Base-by-base conservation (phyloP, 768 basidiomycete genomes). In the Suillus ampliporus region DNA sequence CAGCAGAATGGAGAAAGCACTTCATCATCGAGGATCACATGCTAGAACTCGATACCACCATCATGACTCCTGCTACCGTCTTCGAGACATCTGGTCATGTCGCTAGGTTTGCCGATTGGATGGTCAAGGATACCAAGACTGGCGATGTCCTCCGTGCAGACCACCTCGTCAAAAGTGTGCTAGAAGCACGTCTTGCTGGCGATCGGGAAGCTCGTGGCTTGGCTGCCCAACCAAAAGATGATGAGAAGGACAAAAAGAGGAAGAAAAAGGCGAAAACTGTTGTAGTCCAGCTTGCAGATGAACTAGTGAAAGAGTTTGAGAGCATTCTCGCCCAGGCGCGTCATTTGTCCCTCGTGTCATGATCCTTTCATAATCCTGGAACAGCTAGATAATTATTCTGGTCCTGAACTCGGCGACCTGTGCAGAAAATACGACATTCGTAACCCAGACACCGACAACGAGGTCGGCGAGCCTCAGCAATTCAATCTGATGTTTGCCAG, bases 401-500 rank as follows among this genome's bases (percentile, higher is more conserved):
- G 97, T 26, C 83, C 89, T 15, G 88, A 96, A 66, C 84, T 99
- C 53, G 96, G 97, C 58, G 87, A 91, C 67, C 86, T 99, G 56
- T 94, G 94, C 77, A 82, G 83, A 51, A 90, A 86, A 68, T 80
- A 94, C 78, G 82, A 88, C 63, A 90, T 99, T 73, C 81, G 83
- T 56, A 97, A 96, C 73, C 97, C 97, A 2, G 93, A 92, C 66
- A 97, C 96, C 1, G 91, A 87, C 69, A 98, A 99, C 75, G 90
- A 92, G 70, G 90, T 99, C 35, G 83, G 90, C 51, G 94, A 96
- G 73, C 97, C 97, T 10, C 91, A 94, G 71, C 88, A 90, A 73
- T 99, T 99, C 84, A 99, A 99, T 79, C 86, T 99, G 72, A 99
- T 99, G 97, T 99, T 99, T 78, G 89, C 93, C 54, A 94, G 91